phyloP scores from a whole-genome alignment of 495 filamentous ascomycete species.

The Tuber borchii region DNA sequence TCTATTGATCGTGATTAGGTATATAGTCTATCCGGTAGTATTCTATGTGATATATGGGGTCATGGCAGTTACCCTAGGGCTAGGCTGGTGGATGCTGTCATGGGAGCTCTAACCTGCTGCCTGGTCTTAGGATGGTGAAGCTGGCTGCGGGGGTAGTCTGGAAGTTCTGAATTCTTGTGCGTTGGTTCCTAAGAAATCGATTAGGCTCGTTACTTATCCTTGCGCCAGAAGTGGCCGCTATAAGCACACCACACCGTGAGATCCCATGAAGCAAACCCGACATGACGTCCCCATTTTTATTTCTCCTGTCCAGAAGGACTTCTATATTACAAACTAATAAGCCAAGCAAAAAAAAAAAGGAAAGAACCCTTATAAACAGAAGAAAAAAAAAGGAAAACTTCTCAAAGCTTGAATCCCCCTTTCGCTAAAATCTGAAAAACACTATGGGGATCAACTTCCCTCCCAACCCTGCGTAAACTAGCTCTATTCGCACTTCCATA shows the following conservation, averaged over 20 bases:
- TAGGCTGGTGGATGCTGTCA: background rate
- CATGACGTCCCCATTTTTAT: background rate
- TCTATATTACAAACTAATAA: background rate
- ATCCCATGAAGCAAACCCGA: background rate
- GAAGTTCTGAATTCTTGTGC: background rate
- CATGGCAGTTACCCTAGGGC: background rate
- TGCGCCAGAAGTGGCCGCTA: background rate
- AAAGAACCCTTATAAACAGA: background rate
- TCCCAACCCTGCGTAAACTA: slow-evolving; percentile 10
- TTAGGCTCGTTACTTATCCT: background rate
- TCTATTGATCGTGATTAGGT: background rate
- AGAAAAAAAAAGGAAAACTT: background rate
- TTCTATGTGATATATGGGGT: background rate
- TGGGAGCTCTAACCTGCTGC: background rate
- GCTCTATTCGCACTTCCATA: slow-evolving; percentile 34
- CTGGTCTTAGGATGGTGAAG: background rate
- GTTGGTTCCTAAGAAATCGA: background rate
- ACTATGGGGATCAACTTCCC: slow-evolving; percentile 22
- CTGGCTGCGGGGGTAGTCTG: background rate
- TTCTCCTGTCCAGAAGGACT: background rate
- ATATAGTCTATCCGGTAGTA: background rate
- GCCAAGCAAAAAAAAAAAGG: background rate
- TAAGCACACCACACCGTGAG: background rate
- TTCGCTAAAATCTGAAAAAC: slow-evolving; percentile 32
- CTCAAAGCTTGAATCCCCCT: slow-evolving; percentile 38